Percentiles rank a stretch among this genome's conserved stretches.
Conservation (phyloP, 2,329 filamentous ascomycete species). For the Epichloe scottii region DNA sequence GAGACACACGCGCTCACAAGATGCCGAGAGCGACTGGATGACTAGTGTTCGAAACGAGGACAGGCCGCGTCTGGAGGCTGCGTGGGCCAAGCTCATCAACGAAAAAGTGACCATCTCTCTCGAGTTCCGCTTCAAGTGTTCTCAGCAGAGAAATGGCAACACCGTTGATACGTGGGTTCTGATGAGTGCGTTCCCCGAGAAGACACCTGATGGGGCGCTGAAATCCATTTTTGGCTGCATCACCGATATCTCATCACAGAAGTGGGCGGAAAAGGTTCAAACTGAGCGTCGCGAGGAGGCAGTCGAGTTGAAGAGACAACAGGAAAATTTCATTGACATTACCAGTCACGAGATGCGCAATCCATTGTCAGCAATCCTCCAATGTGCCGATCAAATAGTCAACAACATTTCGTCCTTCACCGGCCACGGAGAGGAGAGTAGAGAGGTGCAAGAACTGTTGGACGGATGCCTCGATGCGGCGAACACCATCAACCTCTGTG, state of each 20-base stretch:
- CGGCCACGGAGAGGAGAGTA: conserved; percentile 21
- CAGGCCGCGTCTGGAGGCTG: conserved; percentile 39
- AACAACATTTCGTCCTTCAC: conserved; percentile 34
- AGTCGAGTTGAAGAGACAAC: conserved; percentile 63
- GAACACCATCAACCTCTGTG: conserved; percentile 71
- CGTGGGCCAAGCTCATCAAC: conserved; percentile 51
- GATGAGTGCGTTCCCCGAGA: conserved; percentile 66
- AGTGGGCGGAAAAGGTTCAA: conserved; percentile 72
- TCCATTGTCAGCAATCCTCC: conserved; percentile 59
- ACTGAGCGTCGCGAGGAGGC: conserved; percentile 68
- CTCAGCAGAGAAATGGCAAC: conserved; percentile 47
- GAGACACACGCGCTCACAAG: conserved; percentile 45
- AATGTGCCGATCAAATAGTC: conserved; percentile 63
- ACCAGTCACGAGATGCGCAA: conserved; percentile 69
- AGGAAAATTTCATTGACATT: conserved; percentile 62
- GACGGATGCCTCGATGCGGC: conserved; percentile 57
- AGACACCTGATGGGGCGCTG: conserved; percentile 46
- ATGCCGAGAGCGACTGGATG: conserved; percentile 56
- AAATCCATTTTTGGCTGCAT: conserved; percentile 71
- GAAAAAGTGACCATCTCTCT: conserved; percentile 53
- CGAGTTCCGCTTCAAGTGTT: conserved; percentile 64
- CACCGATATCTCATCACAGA: conserved; percentile 77
- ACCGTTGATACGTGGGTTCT: conserved; percentile 62
- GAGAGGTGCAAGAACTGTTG: conserved; percentile 35
- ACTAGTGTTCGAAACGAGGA: conserved; percentile 59